A percentile compares a stretch with the other conserved stretches of the same genome.
These are phyloP conservation scores for Plasmodium sp. DNA, from an alignment of 169 alveolate genomes.

Conservation along the genomic window DNA sequence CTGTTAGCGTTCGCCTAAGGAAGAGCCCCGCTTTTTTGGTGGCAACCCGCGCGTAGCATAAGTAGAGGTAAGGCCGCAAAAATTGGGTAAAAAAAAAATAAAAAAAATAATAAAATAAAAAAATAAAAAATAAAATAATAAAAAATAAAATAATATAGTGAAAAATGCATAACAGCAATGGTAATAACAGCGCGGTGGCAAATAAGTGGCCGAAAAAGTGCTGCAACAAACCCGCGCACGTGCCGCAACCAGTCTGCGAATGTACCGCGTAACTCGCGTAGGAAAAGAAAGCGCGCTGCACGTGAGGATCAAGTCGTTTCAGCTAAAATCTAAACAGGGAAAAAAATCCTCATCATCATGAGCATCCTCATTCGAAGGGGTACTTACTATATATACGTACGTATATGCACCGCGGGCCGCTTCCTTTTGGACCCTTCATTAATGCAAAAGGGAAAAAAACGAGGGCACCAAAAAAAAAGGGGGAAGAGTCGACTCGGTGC, in stretches of 20 bases:
- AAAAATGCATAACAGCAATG: neutral
- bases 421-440: neutral
- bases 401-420: neutral
- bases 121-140: too few species aligned
- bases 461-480: neutral
- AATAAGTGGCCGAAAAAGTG: neutral
- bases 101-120: too few species aligned
- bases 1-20: neutral
- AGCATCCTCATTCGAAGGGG: neutral
- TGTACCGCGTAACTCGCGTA: neutral
- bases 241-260: too few species aligned
- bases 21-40: neutral
- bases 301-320: neutral
- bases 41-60: neutral
- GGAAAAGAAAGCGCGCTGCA: neutral
- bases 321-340: neutral
- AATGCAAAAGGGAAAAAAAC: neutral
- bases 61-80: neutral
- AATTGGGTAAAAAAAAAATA: too few species aligned
- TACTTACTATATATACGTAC: too few species aligned
- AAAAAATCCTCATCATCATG: neutral
- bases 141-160: neutral
- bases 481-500: neutral
- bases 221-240: neutral
- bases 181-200: neutral